Evolutionary conservation across 352 stramenopile species (phyloP).

Genomic region (Globisporangium paroecandrum): DNA sequence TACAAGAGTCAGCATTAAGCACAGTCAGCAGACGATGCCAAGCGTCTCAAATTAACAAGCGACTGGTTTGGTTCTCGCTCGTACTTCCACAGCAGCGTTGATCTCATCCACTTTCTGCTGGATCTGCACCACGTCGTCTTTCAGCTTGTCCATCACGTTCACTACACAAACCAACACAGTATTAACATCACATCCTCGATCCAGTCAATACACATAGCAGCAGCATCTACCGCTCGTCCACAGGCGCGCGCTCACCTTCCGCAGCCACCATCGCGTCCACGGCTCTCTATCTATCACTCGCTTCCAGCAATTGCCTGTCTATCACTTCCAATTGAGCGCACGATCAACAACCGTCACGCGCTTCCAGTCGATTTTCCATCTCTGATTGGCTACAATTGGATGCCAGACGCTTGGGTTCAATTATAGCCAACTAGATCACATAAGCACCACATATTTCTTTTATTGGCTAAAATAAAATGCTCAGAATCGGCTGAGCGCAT

Average conservation of each 20-base stretch:
- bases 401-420: background rate
- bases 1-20: background rate
- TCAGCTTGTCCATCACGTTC: conserved; percentile 47
- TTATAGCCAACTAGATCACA: conserved; percentile 35
- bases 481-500: background rate
- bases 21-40: no score
- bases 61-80: conserved; percentile 1
- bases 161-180: conserved; percentile 20
- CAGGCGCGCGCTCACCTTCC: conserved; percentile 26
- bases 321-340: conserved; percentile 4
- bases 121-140: conserved; percentile 55
- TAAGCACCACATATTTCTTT: conserved; percentile 13
- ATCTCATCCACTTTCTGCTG: conserved; percentile 50
- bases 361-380: conserved; percentile 24
- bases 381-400: background rate
- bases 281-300: background rate
- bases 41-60: background rate
- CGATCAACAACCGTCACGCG: conserved; percentile 12
- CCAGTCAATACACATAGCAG: background rate
- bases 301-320: background rate
- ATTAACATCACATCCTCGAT: background rate
- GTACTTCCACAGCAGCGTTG: conserved; percentile 39
- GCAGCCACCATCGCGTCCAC: conserved; percentile 25
- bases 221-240: background rate
- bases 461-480: conserved; percentile 10